Base-by-base conservation (phyloP, 1,284 basidiomycete species). In the Limonomyces culmigenus region DNA sequence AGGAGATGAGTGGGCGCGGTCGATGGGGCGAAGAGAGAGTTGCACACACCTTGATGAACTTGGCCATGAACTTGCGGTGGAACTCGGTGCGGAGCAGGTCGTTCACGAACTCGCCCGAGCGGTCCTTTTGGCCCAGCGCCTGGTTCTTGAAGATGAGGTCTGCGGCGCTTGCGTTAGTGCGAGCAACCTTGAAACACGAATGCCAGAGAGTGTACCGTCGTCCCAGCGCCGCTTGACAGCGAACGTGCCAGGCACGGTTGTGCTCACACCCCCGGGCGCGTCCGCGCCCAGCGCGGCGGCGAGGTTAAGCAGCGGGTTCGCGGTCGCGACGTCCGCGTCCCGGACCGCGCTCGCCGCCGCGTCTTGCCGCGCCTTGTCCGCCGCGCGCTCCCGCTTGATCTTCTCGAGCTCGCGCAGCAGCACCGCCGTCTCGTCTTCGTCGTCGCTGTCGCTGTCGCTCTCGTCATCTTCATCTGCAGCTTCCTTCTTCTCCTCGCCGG, bases 111-210 rank as follows among this genome's bases (percentile, higher is more conserved):
- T 83, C 77, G 10, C 79, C 77, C 42, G 67, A 68, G 54, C 79
- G 86, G 43, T 69, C 70, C 38, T 60, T 63, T 23, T 60, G 54
- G 34, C 67, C 70, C 54, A 77, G 74, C 1, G 91, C 85, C 56
- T 96, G 91, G 53, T 95, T 95, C 62, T 95, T 95, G 71, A 96
- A 96, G 49, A 96, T 91, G 39, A 93, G 62, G 56, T 96, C 86
- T 86, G 41, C 11, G 35, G 21, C 39, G 19, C 19, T 35, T n/a
- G n/a, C n/a, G n/a, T n/a, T n/a, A n/a, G n/a, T n/a, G n/a, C n/a
- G 13, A 18, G 36, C 25, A 27, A 23, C 12, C 29, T 10, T 21
- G 15, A 20, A 44, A 1, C 16, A 51, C n/a, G n/a, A n/a, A n/a
- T n/a, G n/a, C n/a, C n/a, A n/a, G n/a, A n/a, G n/a, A n/a, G n/a